A percentile compares a stretch with the other conserved stretches of the same genome.
phyloP scores from a whole-genome alignment of 805 yeast species.

The Lipomyces starkeyi region DNA sequence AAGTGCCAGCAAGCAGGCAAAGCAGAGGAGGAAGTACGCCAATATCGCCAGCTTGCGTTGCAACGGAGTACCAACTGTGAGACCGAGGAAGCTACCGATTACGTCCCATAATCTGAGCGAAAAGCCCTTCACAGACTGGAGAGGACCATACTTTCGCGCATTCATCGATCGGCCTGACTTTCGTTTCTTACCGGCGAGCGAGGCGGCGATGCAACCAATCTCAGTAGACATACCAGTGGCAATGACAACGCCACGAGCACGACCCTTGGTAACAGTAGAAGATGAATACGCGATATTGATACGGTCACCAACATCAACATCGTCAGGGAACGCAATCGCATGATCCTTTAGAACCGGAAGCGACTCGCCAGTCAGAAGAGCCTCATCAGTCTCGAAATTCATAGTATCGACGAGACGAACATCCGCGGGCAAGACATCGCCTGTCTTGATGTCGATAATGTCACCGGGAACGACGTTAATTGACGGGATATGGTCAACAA shows the following conservation, averaged over 20 bases:
- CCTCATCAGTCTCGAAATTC: slow-evolving; percentile 76
- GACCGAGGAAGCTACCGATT: slow-evolving; percentile 73
- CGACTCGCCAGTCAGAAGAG: slow-evolving; percentile 70
- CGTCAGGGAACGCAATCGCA: slow-evolving; percentile 48
- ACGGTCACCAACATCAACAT: slow-evolving; percentile 73
- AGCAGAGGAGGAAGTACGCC: slow-evolving; percentile 70
- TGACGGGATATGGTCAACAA: slow-evolving; percentile 61
- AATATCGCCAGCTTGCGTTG: slow-evolving; percentile 76
- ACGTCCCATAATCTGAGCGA: slow-evolving; percentile 58
- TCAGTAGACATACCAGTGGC: slow-evolving; percentile 75
- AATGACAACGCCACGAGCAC: slow-evolving; percentile 71
- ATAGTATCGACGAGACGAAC: slow-evolving; percentile 60
- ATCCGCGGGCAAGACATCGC: slow-evolving; percentile 81
- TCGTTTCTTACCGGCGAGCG: slow-evolving; percentile 30
- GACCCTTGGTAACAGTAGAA: slow-evolving; percentile 72
- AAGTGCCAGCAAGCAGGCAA: slow-evolving; percentile 86
- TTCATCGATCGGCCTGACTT: slow-evolving; percentile 33
- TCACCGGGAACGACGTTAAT: slow-evolving; percentile 77
- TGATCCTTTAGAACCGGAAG: slow-evolving; percentile 65
- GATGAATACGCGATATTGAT: slow-evolving; percentile 74
- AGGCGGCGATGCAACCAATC: slow-evolving; percentile 71
- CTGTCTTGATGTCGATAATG: slow-evolving; percentile 64
- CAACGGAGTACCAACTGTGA: slow-evolving; percentile 80
- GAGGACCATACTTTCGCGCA: slow-evolving; percentile 31
- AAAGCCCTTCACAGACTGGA: slow-evolving; percentile 49